Evolutionary conservation across 805 yeast genomes (phyloP).

Genomic region (Saccharomycopsis sp.): DNA sequence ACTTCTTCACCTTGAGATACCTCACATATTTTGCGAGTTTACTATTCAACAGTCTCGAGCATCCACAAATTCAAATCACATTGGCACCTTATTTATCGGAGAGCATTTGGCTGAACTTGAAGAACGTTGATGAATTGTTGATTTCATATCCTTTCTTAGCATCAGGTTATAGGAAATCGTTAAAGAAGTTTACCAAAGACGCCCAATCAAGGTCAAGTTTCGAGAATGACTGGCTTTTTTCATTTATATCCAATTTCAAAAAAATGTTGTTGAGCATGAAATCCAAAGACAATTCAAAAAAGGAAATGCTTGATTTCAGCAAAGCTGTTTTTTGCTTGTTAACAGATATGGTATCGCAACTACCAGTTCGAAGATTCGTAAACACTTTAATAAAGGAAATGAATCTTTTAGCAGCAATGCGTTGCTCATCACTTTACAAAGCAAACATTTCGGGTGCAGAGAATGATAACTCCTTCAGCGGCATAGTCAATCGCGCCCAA

Average conservation of each 20-base stretch:
- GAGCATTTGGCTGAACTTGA: conserved; percentile 28
- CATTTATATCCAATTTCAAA: conserved; percentile 2
- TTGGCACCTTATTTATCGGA: conserved; percentile 30
- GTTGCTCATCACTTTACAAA: conserved; percentile 4
- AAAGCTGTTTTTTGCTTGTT: conserved; percentile 24
- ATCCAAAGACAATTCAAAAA: conserved; percentile 16
- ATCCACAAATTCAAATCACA: conserved; percentile 20
- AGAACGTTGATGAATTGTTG: conserved; percentile 21
- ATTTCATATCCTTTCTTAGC: conserved; percentile 2
- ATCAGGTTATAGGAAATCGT: conserved; percentile 21
- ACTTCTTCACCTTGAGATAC: neutral
- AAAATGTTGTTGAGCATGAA: conserved; percentile 18
- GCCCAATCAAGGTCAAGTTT: conserved; percentile 21
- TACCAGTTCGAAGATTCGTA: conserved; percentile 32
- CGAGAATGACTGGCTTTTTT: conserved; percentile 26
- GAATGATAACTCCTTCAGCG: conserved; percentile 3
- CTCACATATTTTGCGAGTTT: neutral
- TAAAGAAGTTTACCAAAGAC: conserved; percentile 15
- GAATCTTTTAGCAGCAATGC: conserved; percentile 23
- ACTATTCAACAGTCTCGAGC: neutral
- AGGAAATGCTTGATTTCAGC: conserved; percentile 7
- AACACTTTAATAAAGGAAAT: conserved; percentile 27
- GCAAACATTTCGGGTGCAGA: neutral
- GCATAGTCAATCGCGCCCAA: conserved; percentile 17
- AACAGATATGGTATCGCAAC: conserved; percentile 28